A percentile compares a stretch with the other conserved stretches of the same genome.
phyloP scores from a whole-genome alignment of 2,329 filamentous ascomycete genomes.

The Epichloe uncinata region DNA sequence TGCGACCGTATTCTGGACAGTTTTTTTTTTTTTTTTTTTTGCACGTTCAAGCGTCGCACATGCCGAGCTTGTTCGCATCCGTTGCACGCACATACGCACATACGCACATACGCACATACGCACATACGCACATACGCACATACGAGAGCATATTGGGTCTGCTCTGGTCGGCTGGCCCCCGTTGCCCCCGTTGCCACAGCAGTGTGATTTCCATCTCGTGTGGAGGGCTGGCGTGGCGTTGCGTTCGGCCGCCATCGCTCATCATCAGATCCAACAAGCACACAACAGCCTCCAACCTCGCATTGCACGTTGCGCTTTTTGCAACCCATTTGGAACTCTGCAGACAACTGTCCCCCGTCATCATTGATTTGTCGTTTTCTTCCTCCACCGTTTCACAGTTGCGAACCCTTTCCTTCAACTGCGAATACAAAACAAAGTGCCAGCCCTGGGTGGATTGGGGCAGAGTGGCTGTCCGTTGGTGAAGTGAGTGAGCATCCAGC shows the following conservation, averaged over 20 bases:
- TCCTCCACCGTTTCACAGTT: not conserved
- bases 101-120: not conserved
- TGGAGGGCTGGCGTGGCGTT: not conserved
- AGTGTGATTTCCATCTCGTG: not conserved
- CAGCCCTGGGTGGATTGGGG: not conserved
- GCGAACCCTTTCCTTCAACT: not conserved
- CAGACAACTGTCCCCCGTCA: not conserved
- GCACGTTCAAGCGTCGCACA: not conserved
- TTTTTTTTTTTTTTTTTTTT: no score
- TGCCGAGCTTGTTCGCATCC: not conserved
- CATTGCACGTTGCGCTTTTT: not conserved
- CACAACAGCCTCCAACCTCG: not conserved
- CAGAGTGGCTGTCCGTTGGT: not conserved
- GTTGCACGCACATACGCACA: not conserved
- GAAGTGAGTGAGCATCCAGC: not conserved
- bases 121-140: no score
- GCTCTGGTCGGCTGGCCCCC: not conserved
- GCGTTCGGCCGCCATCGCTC: not conserved
- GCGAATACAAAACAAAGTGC: not conserved
- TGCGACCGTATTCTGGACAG: no score
- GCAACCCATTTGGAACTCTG: not conserved
- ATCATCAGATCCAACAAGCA: not conserved
- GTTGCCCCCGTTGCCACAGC: not conserved
- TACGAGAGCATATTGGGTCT: not conserved
- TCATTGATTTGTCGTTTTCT: not conserved